Conservation (phyloP, 768 basidiomycete genomes). For the Gyrodon lividus region DNA sequence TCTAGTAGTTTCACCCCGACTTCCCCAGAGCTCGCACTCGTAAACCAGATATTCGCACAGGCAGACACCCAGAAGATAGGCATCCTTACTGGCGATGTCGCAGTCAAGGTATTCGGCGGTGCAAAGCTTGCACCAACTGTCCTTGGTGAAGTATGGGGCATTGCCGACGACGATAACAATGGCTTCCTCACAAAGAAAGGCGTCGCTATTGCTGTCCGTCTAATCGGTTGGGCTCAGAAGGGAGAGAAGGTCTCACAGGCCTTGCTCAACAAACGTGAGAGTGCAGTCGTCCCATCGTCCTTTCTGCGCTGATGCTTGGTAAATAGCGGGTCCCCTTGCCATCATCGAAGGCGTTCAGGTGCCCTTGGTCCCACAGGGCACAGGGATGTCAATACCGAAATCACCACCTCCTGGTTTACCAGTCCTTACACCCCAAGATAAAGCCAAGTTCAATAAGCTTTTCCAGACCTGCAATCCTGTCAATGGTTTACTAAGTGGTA, state of each 20-base stretch:
- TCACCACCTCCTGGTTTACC: slow-evolving; percentile 64
- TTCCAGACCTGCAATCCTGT: slow-evolving; percentile 71
- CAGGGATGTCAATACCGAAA: slow-evolving; percentile 54
- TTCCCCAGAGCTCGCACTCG: slow-evolving; percentile 53
- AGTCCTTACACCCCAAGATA: slow-evolving; percentile 74
- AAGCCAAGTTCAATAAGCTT: slow-evolving; percentile 75
- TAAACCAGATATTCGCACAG: slow-evolving; percentile 68
- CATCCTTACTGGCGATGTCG: slow-evolving; percentile 86
- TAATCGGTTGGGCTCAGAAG: slow-evolving; percentile 92
- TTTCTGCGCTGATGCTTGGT: slow-evolving; percentile 13
- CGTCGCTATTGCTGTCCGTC: slow-evolving; percentile 81
- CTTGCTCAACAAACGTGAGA: slow-evolving; percentile 70
- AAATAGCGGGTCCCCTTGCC: slow-evolving; percentile 80
- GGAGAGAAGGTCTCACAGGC: slow-evolving; percentile 67
- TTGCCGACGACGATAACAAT: slow-evolving; percentile 92
- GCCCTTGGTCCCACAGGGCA: slow-evolving; percentile 54
- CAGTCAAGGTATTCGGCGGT: slow-evolving; percentile 81
- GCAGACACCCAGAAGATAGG: slow-evolving; percentile 80
- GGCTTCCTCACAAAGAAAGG: slow-evolving; percentile 89
- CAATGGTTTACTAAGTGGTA: slow-evolving; percentile 78
- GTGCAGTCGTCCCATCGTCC: not conserved
- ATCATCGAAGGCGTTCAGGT: slow-evolving; percentile 65
- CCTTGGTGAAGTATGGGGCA: slow-evolving; percentile 91
- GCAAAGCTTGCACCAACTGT: slow-evolving; percentile 74
- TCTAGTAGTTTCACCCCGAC: slow-evolving; percentile 45